Evolutionary conservation across 345 rosid genomes (phyloP).

Genomic region (Geranium rotundifolium): DNA sequence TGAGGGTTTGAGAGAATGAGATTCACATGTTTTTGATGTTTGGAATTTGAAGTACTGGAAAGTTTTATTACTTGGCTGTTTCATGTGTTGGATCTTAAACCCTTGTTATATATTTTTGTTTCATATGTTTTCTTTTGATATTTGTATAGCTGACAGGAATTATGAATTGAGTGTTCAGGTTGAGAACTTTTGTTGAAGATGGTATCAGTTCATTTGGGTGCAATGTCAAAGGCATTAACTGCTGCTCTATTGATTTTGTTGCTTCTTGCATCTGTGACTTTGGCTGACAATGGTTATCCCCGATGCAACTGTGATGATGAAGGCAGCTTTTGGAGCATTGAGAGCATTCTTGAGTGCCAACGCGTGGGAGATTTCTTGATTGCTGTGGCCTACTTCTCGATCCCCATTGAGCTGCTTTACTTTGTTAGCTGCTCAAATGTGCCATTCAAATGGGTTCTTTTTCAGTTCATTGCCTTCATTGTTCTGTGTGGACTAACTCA

Average conservation of each 20-base stretch:
- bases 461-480: slow-evolving; percentile 86
- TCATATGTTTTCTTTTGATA: too few relatives aligned
- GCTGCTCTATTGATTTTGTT: slow-evolving; percentile 30
- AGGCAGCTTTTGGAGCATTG: slow-evolving; percentile 58
- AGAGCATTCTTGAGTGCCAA: slow-evolving; percentile 60
- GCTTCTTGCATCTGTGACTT: slow-evolving; percentile 23
- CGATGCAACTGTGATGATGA: slow-evolving; percentile 83
- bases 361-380: slow-evolving; percentile 78
- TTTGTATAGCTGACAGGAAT: too few relatives aligned
- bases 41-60: too few relatives aligned
- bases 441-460: slow-evolving; percentile 96
- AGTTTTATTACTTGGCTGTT: too few relatives aligned
- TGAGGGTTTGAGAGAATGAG: too few relatives aligned
- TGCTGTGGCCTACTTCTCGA: slow-evolving; percentile 88
- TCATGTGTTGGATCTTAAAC: too few relatives aligned
- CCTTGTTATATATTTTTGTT: too few relatives aligned
- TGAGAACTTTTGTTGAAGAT: too few relatives aligned
- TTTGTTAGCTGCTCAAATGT: slow-evolving; percentile 83
- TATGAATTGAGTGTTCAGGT: too few relatives aligned
- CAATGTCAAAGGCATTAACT: slow-evolving; percentile 48
- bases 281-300: slow-evolving; percentile 31
- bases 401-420: slow-evolving; percentile 80
- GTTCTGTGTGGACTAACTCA: slow-evolving; percentile 93
- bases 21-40: too few relatives aligned
- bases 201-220: neutral